phyloP scores from a whole-genome alignment of 306 rosid genomes.

The Malus sylvestris region DNA sequence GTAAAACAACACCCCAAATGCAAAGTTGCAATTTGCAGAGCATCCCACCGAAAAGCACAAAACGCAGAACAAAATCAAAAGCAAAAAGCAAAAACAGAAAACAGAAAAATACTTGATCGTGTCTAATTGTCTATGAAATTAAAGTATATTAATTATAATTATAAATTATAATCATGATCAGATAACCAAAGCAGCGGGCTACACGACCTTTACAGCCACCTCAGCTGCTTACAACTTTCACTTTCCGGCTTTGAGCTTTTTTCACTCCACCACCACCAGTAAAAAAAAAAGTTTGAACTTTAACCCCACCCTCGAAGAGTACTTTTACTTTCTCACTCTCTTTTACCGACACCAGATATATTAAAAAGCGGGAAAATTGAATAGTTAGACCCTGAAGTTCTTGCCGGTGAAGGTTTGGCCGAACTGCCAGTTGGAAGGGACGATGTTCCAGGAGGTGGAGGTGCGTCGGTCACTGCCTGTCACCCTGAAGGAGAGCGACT shows the following conservation, averaged over 20 bases:
- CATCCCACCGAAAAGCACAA: background rate
- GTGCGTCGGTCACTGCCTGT: conserved; percentile 66
- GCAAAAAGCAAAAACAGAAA: background rate
- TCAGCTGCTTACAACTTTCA: conserved; percentile 39
- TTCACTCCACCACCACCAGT: background rate
- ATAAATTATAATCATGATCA: background rate
- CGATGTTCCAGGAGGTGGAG: conserved; percentile 62
- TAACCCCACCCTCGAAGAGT: background rate
- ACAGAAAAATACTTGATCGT: background rate
- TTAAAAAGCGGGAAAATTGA: background rate
- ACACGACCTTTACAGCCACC: conserved; percentile 42
- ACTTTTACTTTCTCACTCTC: conserved; percentile 3
- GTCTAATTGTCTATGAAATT: background rate
- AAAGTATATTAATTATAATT: background rate
- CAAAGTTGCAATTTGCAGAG: background rate
- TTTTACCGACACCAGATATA: background rate
- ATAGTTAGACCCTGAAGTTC: conserved; percentile 46
- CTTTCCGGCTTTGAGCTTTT: background rate
- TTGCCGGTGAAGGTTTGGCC: conserved; percentile 78
- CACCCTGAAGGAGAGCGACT: conserved; percentile 76
- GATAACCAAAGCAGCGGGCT: conserved; percentile 63
- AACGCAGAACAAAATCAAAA: background rate
- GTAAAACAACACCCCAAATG: background rate
- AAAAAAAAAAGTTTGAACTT: conserved; percentile 14
- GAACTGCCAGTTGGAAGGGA: conserved; percentile 67